Conservation (phyloP, 2,329 filamentous ascomycete genomes). For the Fusarium redolens region DNA sequence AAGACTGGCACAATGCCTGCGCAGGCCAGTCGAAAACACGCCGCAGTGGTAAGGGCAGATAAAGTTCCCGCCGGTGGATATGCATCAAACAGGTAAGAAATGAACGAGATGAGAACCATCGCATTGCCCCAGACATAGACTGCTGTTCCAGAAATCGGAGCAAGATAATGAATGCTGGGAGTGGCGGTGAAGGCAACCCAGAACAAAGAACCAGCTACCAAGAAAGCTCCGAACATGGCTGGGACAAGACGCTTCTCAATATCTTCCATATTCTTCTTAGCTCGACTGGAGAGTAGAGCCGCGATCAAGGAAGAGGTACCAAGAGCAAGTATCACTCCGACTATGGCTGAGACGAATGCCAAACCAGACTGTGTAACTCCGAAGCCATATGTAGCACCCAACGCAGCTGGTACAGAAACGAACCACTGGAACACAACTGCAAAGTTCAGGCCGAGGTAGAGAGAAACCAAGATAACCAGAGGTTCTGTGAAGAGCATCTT, state of each 20-base stretch:
- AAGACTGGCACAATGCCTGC: slow-evolving; percentile 1
- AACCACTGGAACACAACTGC: slow-evolving; percentile 4
- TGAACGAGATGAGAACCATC: slow-evolving; percentile 6
- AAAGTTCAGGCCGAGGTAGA: slow-evolving; percentile 1
- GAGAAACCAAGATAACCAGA: neutral
- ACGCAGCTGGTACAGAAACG: neutral
- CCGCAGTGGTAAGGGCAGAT: neutral
- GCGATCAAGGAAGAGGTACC: neutral
- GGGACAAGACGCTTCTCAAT: neutral
- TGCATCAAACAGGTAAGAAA: slow-evolving; percentile 2
- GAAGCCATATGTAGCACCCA: neutral
- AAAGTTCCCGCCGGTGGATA: neutral
- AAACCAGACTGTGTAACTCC: neutral
- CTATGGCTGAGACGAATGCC: neutral
- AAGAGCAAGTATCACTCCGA: neutral
- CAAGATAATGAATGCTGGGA: neutral
- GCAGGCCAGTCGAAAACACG: slow-evolving; percentile 1
- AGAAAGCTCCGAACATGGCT: neutral
- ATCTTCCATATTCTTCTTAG: neutral
- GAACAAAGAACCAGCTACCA: neutral
- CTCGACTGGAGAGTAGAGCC: neutral
- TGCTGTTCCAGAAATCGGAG: neutral
- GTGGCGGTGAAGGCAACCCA: neutral
- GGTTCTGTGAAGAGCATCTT: slow-evolving; percentile 3
- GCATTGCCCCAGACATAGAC: neutral